Evolutionary conservation across 2,329 filamentous ascomycete genomes (phyloP).

Genomic region (Aspergillus sp.): DNA sequence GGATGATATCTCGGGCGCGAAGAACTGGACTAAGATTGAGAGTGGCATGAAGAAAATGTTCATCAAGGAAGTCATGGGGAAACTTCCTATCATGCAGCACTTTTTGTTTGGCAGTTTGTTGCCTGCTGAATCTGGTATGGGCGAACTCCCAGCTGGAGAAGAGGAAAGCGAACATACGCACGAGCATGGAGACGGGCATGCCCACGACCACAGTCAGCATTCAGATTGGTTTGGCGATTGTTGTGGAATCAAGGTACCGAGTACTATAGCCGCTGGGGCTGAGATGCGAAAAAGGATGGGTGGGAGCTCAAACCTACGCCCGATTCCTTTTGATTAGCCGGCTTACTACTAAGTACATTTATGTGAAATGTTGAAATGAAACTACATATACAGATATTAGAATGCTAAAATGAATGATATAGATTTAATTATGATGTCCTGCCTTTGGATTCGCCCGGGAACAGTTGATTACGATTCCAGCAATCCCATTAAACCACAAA

Average conservation of each 20-base stretch:
- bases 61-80: conserved; percentile 83
- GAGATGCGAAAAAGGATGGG: conserved; percentile 76
- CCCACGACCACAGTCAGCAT: conserved; percentile 64
- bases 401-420: background rate
- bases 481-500: background rate
- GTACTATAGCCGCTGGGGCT: conserved; percentile 84
- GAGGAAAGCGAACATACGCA: conserved; percentile 49
- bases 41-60: conserved; percentile 98
- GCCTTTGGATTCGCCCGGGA: background rate
- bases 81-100: conserved; percentile 97
- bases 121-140: conserved; percentile 78
- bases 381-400: background rate
- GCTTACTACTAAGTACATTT: background rate
- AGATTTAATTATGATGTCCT: no score
- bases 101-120: conserved; percentile 90
- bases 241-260: conserved; percentile 96
- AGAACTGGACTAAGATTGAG: conserved; percentile 89
- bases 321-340: conserved; percentile 49
- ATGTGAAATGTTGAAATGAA: background rate
- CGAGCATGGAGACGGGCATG: conserved; percentile 63
- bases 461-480: background rate
- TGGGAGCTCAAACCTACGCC: conserved; percentile 61
- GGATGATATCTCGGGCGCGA: conserved; percentile 90
- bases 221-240: conserved; percentile 81
- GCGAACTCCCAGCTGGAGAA: conserved; percentile 46